Evolutionary conservation across 208 protist species (phyloP), one percentile per base, ranked within the genome.

Genomic region (Acanthamoeba royreba): DNA sequence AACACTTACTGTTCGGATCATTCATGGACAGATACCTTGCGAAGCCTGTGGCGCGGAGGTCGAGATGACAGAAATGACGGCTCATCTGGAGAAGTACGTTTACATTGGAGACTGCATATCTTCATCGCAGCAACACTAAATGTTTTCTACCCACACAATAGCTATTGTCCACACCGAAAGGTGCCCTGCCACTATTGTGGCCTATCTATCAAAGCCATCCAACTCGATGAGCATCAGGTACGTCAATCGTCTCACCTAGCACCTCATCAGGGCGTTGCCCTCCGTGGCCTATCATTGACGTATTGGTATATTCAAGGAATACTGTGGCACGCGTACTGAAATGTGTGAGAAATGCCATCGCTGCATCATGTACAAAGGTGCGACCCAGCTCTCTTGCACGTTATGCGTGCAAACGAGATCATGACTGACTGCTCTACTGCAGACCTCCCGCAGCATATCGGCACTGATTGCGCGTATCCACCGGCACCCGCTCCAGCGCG

Each of bases 321-420:
- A 89, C 47, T 89, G 81, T 38, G 81, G 81, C 22, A 89, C 45
- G 1, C 81, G 81, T 49, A 89, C 81, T 31, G 81, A 89, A 49
- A 22, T 63, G 35, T 89, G 81, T 49, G 81, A 89, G 11, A 33
- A 63, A 25, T 89, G 81, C 33, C 25, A 61, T 2, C 45, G 52
- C 49, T 89, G 81, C 52, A 89, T 89, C 81, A 89, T 66, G 81
- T 89, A 89, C 81, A 89, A 89, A 89, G 81, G 81, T 89, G 22
- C 63, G 11, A 53, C 28, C 19, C 11, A 5, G 55, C 69, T n/a
- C 42, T 5, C 15, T 47, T 8, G 22, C 31, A 43, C 55, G 19
- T 4, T 28, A 8, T 66, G 55, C 5, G 33, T 3, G 33, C 2
- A 79, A 17, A 31, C 38, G 11, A 52, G 43, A 2, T 85, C 38